Evolutionary conservation across 1,284 basidiomycete species (phyloP), one percentile per base, ranked within the genome.

Genomic region (Coriolopsis trogii): DNA sequence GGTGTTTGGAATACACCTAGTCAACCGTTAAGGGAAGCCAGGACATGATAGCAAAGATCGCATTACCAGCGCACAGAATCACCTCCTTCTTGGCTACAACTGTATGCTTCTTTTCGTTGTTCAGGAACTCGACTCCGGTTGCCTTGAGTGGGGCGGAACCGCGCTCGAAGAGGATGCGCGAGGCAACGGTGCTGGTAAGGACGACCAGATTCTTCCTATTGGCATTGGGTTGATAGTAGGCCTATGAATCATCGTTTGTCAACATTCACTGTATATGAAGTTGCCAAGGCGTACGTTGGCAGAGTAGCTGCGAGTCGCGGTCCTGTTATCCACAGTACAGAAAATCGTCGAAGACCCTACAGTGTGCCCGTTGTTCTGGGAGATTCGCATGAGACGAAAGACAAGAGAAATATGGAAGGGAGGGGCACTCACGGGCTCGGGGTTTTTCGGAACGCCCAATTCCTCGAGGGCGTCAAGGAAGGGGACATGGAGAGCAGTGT

Each of bases 51-150:
- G 18, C 8, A 34, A 13, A 34, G 18, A 12, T 13, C 13, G 7
- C 46, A 64, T 5, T 41, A 63, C 63, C 63, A 18, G 61, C 56
- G 40, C 51, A 46, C 1, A 62, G 34, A 15, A 67, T 46, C 3
- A 65, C 58, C 30, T 67, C 65, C 30, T 62, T 61, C 15, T 30
- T 36, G 4, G 53, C 63, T 18, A 59, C 23, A 7, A 59, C 64
- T 4, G 34, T 31, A 38, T 60, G 40, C 16, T 38, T 49, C 26
- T 51, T 41, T n/a, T 56, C 63, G 9, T 37, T 49, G 24, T 59
- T 38, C 9, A 45, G 28, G 46, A 67, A 64, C 41, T 63, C 61
- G 13, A 67, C 62, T 8, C 63, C 95, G 53, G 97, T 80, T 34
- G 98, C 31, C 2, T 15, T 34, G 15, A 34, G 31, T 6, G 31